Evolutionary conservation across 2,329 filamentous ascomycete species (phyloP), one percentile per base, ranked within the genome.

Genomic region (Pseudocercospora fuligena): DNA sequence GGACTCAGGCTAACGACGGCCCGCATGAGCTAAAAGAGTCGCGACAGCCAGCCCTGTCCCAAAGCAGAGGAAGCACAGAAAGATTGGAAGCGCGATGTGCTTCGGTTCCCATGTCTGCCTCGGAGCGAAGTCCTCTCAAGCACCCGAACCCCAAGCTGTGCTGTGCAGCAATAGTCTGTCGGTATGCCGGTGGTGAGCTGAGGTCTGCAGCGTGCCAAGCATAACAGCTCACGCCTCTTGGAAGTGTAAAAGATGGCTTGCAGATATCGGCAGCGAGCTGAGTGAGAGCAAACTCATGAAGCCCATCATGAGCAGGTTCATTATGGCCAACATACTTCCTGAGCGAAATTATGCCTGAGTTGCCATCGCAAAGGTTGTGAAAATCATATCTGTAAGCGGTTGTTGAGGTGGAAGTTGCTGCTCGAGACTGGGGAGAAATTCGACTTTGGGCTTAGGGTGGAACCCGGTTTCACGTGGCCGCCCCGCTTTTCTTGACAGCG

Each of bases 231-330:
- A 56, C 23, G 51, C 21, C 51, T 56, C 11, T 31, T 16, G 51
- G 25, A 21, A 56, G 51, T 33, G 27, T 56, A 33, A 56, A 27
- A n/a, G 51, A 31, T 16, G 27, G 51, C 51, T 56, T 56, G 51
- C 51, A 56, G 27, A n/a, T 31, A 11, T 27, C 16, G 51, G 23
- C 27, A 16, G 27, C 27, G 51, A 56, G 25, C 3, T 16, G 8
- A 16, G 11, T n/a, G 11, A 4, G 3, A 14, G 9, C 19, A 25
- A 14, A 1, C 4, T 7, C 47, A 12, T n/a, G 1, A 47, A 9
- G 16, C n/a, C 11, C 16, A 19, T 47, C n/a, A 47, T 21, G 43
- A 47, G n/a, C 46, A 49, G 19, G 46, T 21, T 14, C 19, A 25
- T 25, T 16, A 1, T 14, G 47, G 47, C 19, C 5, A 7, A 11